A percentile compares a stretch with the other conserved stretches of the same genome.
Evolutionary conservation across 177 flowering plant genomes (phyloP).

Genomic region (Telopea speciosissima): DNA sequence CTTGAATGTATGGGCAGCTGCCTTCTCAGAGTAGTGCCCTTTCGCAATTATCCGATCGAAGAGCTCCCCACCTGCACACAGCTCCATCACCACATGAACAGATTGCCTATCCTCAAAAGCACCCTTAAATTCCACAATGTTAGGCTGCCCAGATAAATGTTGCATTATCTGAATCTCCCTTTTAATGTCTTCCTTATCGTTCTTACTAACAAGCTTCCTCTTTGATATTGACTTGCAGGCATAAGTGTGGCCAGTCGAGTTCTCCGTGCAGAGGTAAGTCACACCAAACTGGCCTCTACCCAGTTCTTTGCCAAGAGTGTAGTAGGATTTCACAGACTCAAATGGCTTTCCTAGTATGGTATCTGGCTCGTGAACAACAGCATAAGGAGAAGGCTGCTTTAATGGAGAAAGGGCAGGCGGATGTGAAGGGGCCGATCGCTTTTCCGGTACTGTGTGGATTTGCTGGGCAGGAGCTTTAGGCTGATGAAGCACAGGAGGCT

Average conservation of each 20-base stretch:
- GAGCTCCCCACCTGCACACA: slow-evolving; percentile 86
- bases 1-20: slow-evolving; percentile 72
- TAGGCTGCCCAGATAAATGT: slow-evolving; percentile 79
- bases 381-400: slow-evolving; percentile 4
- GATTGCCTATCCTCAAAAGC: slow-evolving; percentile 81
- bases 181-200: slow-evolving; percentile 15
- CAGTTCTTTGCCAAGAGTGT: slow-evolving; percentile 16
- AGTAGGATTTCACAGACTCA: slow-evolving; percentile 10
- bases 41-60: slow-evolving; percentile 89
- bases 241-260: slow-evolving; percentile 12
- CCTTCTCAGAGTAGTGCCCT: slow-evolving; percentile 81
- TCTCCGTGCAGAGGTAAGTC: slow-evolving; percentile 16
- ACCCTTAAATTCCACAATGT: slow-evolving; percentile 87
- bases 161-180: slow-evolving; percentile 93
- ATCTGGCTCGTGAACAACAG: slow-evolving; percentile 12
- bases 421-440: slow-evolving; percentile 11
- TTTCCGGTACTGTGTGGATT: slow-evolving; percentile 26
- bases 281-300: slow-evolving; percentile 20
- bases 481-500: slow-evolving; percentile 22
- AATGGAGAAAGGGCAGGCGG: slow-evolving; percentile 7
- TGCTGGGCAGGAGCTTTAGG: slow-evolving; percentile 21
- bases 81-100: slow-evolving; percentile 88
- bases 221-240: slow-evolving; percentile 20
- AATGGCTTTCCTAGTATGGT: slow-evolving; percentile 17
- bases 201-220: slow-evolving; percentile 15